Conservation (phyloP, 2,329 filamentous ascomycete species). For the Penicillium sclerotigenum region DNA sequence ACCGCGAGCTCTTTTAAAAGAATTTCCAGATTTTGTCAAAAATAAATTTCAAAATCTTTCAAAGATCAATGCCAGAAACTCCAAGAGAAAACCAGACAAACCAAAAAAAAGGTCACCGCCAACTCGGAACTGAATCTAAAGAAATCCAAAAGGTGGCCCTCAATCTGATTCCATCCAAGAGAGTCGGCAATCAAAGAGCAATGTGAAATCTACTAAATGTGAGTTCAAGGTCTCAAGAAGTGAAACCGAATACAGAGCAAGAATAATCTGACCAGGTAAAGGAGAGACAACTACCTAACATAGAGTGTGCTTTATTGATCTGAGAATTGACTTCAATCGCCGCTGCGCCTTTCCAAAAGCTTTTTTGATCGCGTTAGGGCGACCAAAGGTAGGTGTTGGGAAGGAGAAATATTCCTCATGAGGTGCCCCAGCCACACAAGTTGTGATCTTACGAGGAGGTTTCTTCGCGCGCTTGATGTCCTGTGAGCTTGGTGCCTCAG, state of each 20-base stretch:
- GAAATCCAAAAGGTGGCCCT: not conserved
- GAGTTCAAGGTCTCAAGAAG: not conserved
- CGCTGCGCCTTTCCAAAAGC: not conserved
- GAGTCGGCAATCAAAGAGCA: no score
- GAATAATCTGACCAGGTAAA: no score
- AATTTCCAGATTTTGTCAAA: no score
- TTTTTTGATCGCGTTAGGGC: not conserved
- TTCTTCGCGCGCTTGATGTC: not conserved
- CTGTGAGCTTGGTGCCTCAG: not conserved
- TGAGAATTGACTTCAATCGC: not conserved
- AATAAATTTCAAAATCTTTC: not conserved
- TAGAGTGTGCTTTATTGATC: not conserved
- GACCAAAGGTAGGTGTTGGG: not conserved
- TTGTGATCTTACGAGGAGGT: not conserved
- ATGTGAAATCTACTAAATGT: not conserved
- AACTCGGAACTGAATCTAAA: not conserved
- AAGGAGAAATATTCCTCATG: not conserved
- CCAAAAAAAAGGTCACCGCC: no score
- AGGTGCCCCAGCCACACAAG: not conserved
- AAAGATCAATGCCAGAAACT: not conserved
- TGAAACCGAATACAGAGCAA: not conserved
- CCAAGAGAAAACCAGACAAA: not conserved
- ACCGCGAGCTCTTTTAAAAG: not conserved
- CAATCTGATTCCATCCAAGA: no score
- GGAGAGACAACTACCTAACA: not conserved